Base-by-base conservation (phyloP, 805 yeast genomes). In the Monosporozyma solicola region DNA sequence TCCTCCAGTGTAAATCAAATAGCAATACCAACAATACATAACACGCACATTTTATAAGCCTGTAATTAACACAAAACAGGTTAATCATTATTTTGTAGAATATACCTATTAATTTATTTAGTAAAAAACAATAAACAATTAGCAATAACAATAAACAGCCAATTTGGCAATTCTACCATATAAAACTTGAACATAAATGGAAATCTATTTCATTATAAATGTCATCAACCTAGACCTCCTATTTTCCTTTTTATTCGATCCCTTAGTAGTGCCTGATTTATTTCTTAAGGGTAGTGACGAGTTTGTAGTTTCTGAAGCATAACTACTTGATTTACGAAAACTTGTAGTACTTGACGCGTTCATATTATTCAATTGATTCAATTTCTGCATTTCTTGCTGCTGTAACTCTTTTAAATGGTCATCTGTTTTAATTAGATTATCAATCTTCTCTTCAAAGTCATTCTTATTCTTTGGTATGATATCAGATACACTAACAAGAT, bases 1-100 rank as follows among this genome's bases (percentile, higher is more conserved):
- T 41, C 70, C 70, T 20, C 67, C 65, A 20, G 60, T 64, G 44
- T 66, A 57, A 37, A n/a, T 16, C n/a, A 24, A 27, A 47, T 9
- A 22, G 13, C 25, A 8, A 15, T 20, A 47, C 15, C 22, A 31
- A 16, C 8, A 22, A 44, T 13, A 44, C 47, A 29, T 16, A 35
- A 35, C 39, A 35, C n/a, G 15, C 16, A 35, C 39, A 35, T 35
- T 35, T 35, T 15, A 15, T 35, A 15, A 5, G 3, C 39, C 16
- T 35, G 39, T 13, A 35, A 13, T 35, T 13, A 13, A 35, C 20
- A 35, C 7, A 35, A 35, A 13, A 35, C 39, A 35, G 16, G 39
- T 15, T 15, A 35, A 35, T 35, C 39, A 35, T 13, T 35, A 35
- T 35, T 10, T 20, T 20, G 45, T 32, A 50, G 27, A 32, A 43